phyloP scores from a whole-genome alignment of 768 basidiomycete species.

The Cantharellus anzutake region DNA sequence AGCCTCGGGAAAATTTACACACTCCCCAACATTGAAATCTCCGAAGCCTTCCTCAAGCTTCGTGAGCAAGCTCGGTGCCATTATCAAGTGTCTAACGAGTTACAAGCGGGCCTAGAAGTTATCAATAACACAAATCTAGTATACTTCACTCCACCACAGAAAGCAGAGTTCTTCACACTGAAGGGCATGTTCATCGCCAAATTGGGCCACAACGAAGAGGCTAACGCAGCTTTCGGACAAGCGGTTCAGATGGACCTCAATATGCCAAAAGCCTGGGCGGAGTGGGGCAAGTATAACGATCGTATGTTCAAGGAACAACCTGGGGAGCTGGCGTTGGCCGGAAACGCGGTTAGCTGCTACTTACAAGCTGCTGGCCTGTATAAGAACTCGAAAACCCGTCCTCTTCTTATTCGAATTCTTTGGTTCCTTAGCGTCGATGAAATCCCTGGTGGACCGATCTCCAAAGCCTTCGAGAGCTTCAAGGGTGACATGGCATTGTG shows the following conservation, averaged over 20 bases:
- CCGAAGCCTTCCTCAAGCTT: slow-evolving; percentile 96
- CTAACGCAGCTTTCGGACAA: slow-evolving; percentile 79
- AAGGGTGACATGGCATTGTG: slow-evolving; percentile 93
- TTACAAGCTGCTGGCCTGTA: slow-evolving; percentile 92
- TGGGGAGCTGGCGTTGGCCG: slow-evolving; percentile 52
- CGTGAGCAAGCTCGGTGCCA: slow-evolving; percentile 97
- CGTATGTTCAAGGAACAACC: slow-evolving; percentile 79
- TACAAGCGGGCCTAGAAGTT: slow-evolving; percentile 87
- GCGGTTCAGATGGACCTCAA: slow-evolving; percentile 92
- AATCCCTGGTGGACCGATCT: slow-evolving; percentile 18
- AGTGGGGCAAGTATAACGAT: slow-evolving; percentile 93
- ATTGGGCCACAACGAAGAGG: slow-evolving; percentile 70
- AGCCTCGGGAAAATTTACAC: slow-evolving; percentile 96
- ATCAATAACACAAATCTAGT: slow-evolving; percentile 99
- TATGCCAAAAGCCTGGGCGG: slow-evolving; percentile 94
- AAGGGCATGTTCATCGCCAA: slow-evolving; percentile 98
- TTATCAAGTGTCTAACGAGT: slow-evolving; percentile 86
- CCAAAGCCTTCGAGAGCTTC: slow-evolving; percentile 78
- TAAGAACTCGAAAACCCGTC: slow-evolving; percentile 84
- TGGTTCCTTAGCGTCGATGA: slow-evolving; percentile 96
- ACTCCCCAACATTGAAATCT: slow-evolving; percentile 98
- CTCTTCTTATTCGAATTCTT: slow-evolving; percentile 77
- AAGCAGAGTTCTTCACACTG: slow-evolving; percentile 95
- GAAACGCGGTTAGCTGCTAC: slow-evolving; percentile 91
- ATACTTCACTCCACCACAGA: slow-evolving; percentile 88